Base-by-base conservation (phyloP, 139 green algal genomes). In the Chlamydomonas eustigma region DNA sequence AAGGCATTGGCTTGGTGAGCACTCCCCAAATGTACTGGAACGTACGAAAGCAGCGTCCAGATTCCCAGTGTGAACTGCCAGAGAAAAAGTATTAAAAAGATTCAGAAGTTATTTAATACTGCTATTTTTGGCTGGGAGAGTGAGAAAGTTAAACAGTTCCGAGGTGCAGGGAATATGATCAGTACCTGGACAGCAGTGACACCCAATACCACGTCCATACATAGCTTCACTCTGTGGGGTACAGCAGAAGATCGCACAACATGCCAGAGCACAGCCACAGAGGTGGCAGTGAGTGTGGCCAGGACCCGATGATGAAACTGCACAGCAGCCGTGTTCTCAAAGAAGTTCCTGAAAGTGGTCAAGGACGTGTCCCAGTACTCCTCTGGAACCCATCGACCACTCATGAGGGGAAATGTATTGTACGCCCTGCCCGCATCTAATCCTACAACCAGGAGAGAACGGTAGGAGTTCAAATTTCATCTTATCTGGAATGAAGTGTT, bases 381-480 rank as follows among this genome's bases (percentile, higher is more conserved):
- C 22, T 93, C 85, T 0, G 96, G 96, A 3, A 99, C 76, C 77
- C 83, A 85, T 37, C 85, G 78, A 0, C 91, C 96, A 39, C 86
- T 86, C 96, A 99, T 99, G n/a, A 89, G 76, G 0, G 96, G 96
- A 71, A 95, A 99, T 0, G 93, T 97, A 87, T 99, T 99, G 93
- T 94, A 99, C 4, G 94, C 94, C 24, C 85, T 91, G 1, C 96
- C 94, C 8, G 92, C 93, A 69, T 98, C 93, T 80, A 95, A 84
- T 24, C 95, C 95, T 51, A 81, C 39, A 71, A 22, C 22, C 44
- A 58, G 22, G n/a, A 58, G 44, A 58, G 44, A 18, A 18, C 44
- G 44, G 44, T 18, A 58, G 44, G 12, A 58, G 44, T 58, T 58
- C 44, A 58, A 58, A 28, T 18, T 18, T 58, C 44, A 58, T 58